Evolutionary conservation across 768 basidiomycete genomes (phyloP).

Genomic region (Crassisporium funariophilum): DNA sequence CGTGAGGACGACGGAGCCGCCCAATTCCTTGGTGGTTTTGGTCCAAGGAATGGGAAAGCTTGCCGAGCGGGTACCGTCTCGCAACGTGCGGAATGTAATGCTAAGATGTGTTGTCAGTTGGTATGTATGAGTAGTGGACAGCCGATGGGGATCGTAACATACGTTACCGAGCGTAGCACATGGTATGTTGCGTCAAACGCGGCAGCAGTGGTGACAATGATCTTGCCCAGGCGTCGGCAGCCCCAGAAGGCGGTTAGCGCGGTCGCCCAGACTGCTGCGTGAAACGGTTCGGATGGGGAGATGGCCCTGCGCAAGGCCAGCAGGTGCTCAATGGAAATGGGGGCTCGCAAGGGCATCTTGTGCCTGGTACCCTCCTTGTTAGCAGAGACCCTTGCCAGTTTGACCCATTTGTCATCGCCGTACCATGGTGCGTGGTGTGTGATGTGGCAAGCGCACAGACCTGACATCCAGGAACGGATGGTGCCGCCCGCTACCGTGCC

Average conservation of each 20-base stretch:
- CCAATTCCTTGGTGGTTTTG: slow-evolving; percentile 24
- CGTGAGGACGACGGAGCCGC: slow-evolving; percentile 18
- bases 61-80: slow-evolving; percentile 7
- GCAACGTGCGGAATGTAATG: slow-evolving; percentile 5
- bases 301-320: slow-evolving; percentile 12
- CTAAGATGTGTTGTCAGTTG: not conserved
- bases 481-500: slow-evolving; percentile 11
- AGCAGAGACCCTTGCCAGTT: slow-evolving; percentile 10
- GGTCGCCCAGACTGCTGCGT: slow-evolving; percentile 15
- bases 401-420: slow-evolving; percentile 18
- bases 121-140: no score
- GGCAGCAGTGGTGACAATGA: slow-evolving; percentile 20
- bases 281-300: no score
- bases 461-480: slow-evolving; percentile 28
- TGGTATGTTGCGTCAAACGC: no score
- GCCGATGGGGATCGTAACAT: no score
- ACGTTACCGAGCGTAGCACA: no score
- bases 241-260: slow-evolving; percentile 13
- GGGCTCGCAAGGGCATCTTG: slow-evolving; percentile 15
- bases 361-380: slow-evolving; percentile 11
- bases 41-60: slow-evolving; percentile 33
- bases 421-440: slow-evolving; percentile 33
- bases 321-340: slow-evolving; percentile 34
- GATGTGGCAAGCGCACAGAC: slow-evolving; percentile 32
- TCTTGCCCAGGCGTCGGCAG: slow-evolving; percentile 28